Percentiles rank a stretch among this genome's conserved stretches.
Conservation (phyloP, 352 stramenopile genomes). For the Phytopythium boreale region DNA sequence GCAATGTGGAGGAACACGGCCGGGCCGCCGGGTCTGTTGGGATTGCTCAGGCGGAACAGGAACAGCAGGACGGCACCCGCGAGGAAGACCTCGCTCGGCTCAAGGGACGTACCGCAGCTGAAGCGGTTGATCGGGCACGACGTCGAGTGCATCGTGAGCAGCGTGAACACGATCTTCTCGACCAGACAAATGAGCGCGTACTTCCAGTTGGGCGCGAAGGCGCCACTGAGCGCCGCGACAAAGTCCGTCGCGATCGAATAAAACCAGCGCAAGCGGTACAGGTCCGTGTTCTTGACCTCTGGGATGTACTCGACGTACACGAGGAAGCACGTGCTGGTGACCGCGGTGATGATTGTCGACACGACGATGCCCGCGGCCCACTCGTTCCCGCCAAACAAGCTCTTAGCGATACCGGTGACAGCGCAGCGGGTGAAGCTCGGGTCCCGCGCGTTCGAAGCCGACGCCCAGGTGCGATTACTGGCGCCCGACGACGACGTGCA, state of each 20-base stretch:
- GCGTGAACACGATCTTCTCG: slow-evolving; percentile 63
- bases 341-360: slow-evolving; percentile 16
- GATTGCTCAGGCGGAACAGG: slow-evolving; percentile 42
- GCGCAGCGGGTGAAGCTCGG: slow-evolving; percentile 29
- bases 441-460: slow-evolving; percentile 9
- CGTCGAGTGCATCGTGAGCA: slow-evolving; percentile 63
- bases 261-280: slow-evolving; percentile 54
- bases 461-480: slow-evolving; percentile 2
- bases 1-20: slow-evolving; percentile 41
- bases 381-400: slow-evolving; percentile 33
- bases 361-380: slow-evolving; percentile 49
- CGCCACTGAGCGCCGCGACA: slow-evolving; percentile 45
- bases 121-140: slow-evolving; percentile 75
- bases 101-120: slow-evolving; percentile 43
- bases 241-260: slow-evolving; percentile 63
- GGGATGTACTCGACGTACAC: slow-evolving; percentile 41
- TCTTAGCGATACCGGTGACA: slow-evolving; percentile 29
- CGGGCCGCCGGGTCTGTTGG: slow-evolving; percentile 12
- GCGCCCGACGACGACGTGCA: neutral
- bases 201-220: slow-evolving; percentile 62
- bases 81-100: slow-evolving; percentile 48
- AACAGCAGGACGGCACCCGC: slow-evolving; percentile 55
- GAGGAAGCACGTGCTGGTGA: slow-evolving; percentile 32
- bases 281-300: slow-evolving; percentile 41
- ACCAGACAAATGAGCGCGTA: slow-evolving; percentile 66